A percentile compares a stretch with the other conserved stretches of the same genome.
Conservation (phyloP, 2,329 filamentous ascomycete species). For the Rhinocladiella mackenziei region DNA sequence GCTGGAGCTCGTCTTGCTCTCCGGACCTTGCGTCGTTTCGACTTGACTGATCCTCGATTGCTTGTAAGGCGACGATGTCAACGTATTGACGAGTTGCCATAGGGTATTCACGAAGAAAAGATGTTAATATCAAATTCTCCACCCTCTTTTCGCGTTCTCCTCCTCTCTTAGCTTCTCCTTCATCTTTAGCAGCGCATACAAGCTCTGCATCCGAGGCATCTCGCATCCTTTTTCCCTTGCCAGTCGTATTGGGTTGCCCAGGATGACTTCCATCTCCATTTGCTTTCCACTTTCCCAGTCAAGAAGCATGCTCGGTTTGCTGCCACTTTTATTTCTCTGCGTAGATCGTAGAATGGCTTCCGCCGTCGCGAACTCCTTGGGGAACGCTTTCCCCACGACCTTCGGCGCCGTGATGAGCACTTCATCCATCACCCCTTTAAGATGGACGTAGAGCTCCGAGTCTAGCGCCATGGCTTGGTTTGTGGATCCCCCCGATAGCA, state of each 20-base stretch:
- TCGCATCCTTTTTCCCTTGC: constrained; percentile 60
- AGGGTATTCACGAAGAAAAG: no score
- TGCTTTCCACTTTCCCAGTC: constrained; percentile 65
- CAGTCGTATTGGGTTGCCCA: constrained; percentile 66
- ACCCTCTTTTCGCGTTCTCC: constrained; percentile 6
- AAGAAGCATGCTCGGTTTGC: constrained; percentile 59
- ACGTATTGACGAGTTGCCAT: no score
- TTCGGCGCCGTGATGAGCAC: constrained; percentile 61
- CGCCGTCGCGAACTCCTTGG: constrained; percentile 56
- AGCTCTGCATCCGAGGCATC: constrained; percentile 62
- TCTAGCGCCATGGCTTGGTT: constrained; percentile 65
- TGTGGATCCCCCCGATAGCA: constrained; percentile 60
- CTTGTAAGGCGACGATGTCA: no score
- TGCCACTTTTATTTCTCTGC: constrained; percentile 51
- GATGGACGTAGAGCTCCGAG: constrained; percentile 57
- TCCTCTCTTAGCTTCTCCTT: constrained; percentile 53
- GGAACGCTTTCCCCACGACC: constrained; percentile 60
- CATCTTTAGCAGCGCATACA: constrained; percentile 64
- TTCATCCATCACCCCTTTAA: constrained; percentile 66
- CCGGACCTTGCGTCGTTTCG: no score
- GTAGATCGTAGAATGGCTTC: constrained; percentile 62
- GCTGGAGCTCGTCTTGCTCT: no score
- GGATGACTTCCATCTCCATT: constrained; percentile 68
- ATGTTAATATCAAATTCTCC: no score
- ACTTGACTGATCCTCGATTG: no score